Evolutionary conservation across 2,329 filamentous ascomycete genomes (phyloP).

Genomic region (Aschersonia sp.): DNA sequence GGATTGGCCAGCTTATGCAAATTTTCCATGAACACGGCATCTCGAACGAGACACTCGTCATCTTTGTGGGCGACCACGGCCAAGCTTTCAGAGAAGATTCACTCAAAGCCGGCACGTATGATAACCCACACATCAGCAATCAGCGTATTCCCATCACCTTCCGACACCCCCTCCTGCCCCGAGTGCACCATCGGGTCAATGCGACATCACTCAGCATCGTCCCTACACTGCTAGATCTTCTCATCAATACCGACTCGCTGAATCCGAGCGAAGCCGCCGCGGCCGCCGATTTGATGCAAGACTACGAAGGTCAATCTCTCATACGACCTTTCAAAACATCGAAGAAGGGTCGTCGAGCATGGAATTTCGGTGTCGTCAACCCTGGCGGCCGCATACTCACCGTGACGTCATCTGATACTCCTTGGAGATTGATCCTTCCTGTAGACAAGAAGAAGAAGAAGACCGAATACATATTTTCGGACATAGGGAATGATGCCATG

Average conservation of each 20-base stretch:
- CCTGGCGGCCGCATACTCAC: slow-evolving; percentile 15
- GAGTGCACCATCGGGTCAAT: slow-evolving; percentile 11
- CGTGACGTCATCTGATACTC: slow-evolving; percentile 10
- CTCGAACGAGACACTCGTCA: slow-evolving; percentile 18
- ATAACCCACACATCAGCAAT: slow-evolving; percentile 17
- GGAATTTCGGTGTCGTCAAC: slow-evolving; percentile 18
- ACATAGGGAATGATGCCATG: slow-evolving; percentile 12
- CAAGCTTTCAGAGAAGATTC: slow-evolving; percentile 17
- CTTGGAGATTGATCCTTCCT: slow-evolving; percentile 15
- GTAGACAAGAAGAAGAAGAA: slow-evolving; percentile 12
- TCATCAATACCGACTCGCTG: slow-evolving; percentile 17
- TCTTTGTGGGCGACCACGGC: slow-evolving; percentile 20
- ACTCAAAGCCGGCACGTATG: slow-evolving; percentile 14
- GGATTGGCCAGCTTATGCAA: slow-evolving; percentile 16
- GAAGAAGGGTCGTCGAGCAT: slow-evolving; percentile 10
- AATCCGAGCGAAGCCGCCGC: slow-evolving; percentile 10
- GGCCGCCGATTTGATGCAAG: slow-evolving; percentile 15
- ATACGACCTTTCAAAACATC: slow-evolving; percentile 13
- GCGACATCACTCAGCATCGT: slow-evolving; percentile 19
- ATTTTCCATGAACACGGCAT: slow-evolving; percentile 16
- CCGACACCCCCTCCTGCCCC: slow-evolving; percentile 16
- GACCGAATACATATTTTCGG: slow-evolving; percentile 15
- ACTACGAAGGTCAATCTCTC: slow-evolving; percentile 21
- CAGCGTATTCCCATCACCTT: slow-evolving; percentile 18
- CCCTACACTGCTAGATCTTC: slow-evolving; percentile 19